Percentiles rank a stretch among this genome's conserved stretches.
Conservation (phyloP, 2,329 filamentous ascomycete genomes). For the Aspergillus niger region DNA sequence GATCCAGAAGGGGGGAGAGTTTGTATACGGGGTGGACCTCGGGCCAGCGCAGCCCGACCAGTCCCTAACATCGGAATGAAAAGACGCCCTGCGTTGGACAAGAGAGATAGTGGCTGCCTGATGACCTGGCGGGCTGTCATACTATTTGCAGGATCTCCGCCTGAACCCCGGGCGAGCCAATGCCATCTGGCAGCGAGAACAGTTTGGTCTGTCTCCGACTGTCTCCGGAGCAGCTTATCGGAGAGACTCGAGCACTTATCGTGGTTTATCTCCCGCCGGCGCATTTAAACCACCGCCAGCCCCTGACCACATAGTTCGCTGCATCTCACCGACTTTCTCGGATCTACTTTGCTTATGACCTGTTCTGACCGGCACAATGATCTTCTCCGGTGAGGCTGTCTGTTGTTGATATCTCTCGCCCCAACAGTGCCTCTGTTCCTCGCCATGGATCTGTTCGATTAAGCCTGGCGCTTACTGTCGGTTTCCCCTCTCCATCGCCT, state of each 20-base stretch:
- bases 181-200: too few relatives aligned
- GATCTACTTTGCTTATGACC: neutral
- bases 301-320: neutral
- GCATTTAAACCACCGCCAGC: neutral
- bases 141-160: too few relatives aligned
- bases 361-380: neutral
- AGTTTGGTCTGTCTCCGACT: too few relatives aligned
- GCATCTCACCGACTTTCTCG: neutral
- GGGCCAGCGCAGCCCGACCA: too few relatives aligned
- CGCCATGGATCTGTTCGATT: neutral
- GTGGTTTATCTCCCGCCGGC: too few relatives aligned
- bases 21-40: too few relatives aligned
- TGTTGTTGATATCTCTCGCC: neutral
- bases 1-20: too few relatives aligned
- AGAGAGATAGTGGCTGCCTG: neutral
- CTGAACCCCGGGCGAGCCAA: too few relatives aligned
- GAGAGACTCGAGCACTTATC: too few relatives aligned
- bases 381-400: neutral
- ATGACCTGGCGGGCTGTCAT: neutral
- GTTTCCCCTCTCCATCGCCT: constrained; percentile 7
- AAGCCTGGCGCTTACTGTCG: constrained; percentile 18
- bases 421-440: neutral
- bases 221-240: neutral
- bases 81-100: too few relatives aligned
- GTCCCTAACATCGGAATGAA: too few relatives aligned